A percentile compares a stretch with the other conserved stretches of the same genome.
Conservation (phyloP, 2,329 filamentous ascomycete species). For the Falciphora oryzae region DNA sequence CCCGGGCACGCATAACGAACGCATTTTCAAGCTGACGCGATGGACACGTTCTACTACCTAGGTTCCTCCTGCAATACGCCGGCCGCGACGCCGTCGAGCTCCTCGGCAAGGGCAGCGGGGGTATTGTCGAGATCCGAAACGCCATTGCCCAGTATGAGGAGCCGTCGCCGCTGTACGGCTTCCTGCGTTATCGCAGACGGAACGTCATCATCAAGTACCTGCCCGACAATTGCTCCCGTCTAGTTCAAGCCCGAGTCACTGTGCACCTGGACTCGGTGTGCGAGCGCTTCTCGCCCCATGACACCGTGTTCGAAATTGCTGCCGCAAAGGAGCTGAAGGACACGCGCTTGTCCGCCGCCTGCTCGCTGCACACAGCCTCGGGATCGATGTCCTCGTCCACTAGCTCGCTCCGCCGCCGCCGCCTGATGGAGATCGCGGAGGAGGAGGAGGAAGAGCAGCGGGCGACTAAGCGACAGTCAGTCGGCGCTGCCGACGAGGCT, state of each 20-base stretch:
- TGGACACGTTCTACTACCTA: constrained; percentile 31
- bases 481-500: constrained; percentile 38
- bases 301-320: constrained; percentile 74
- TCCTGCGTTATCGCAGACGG: constrained; percentile 80
- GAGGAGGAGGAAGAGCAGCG: constrained; percentile 66
- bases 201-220: constrained; percentile 92
- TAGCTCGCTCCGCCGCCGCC: constrained; percentile 69
- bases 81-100: constrained; percentile 84
- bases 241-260: constrained; percentile 84
- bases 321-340: constrained; percentile 77
- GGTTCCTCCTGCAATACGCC: constrained; percentile 91
- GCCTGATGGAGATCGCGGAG: constrained; percentile 89
- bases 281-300: constrained; percentile 75
- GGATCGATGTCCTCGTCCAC: constrained; percentile 80
- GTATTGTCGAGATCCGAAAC: constrained; percentile 76
- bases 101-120: constrained; percentile 69
- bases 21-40: not conserved
- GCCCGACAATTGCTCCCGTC: constrained; percentile 81
- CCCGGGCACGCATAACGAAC: too few relatives aligned
- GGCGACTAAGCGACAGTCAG: constrained; percentile 52
- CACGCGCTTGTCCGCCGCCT: constrained; percentile 78
- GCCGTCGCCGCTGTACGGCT: constrained; percentile 82
- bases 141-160: constrained; percentile 75
- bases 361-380: constrained; percentile 81
- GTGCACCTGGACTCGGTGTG: constrained; percentile 64